Evolutionary conservation across 257 asterid species (phyloP).

Genomic region (Scutellaria minor): DNA sequence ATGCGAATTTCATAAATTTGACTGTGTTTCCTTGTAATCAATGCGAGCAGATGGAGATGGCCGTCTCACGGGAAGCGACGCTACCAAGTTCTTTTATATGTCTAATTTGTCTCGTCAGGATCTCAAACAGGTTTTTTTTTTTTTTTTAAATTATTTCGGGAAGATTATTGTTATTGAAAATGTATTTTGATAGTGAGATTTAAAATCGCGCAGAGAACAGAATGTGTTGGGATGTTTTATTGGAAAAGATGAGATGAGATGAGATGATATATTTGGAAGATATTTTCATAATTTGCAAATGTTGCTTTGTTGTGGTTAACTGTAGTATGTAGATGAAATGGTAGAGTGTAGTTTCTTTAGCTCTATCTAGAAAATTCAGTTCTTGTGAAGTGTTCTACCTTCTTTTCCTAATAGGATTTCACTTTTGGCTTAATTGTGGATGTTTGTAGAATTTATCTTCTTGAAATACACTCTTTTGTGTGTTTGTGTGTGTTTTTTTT

Average conservation of each 20-base stretch:
- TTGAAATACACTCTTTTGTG: too few relatives aligned
- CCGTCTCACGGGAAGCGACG: constrained; percentile 72
- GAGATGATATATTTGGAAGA: background rate
- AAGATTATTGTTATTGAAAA: background rate
- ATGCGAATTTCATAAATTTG: constrained; percentile 17
- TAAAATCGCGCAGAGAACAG: background rate
- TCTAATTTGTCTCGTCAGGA: constrained; percentile 75
- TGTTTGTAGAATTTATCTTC: background rate
- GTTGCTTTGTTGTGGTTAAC: background rate
- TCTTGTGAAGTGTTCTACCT: background rate
- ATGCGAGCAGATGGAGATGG: constrained; percentile 77
- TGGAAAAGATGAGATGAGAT: background rate
- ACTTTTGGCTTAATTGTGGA: background rate
- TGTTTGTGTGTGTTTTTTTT: background rate
- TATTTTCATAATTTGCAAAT: background rate
- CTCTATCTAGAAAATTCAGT: background rate
- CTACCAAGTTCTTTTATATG: constrained; percentile 70
- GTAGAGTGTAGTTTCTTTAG: background rate
- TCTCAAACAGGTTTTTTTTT: constrained; percentile 66
- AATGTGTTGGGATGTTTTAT: background rate
- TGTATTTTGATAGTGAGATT: background rate
- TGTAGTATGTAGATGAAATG: background rate
- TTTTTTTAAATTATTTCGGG: background rate
- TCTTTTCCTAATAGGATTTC: background rate
- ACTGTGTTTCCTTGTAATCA: background rate